Percentiles rank a stretch among this genome's conserved stretches.
Evolutionary conservation across 441 rosid species (phyloP).

Genomic region (Corymbia citriodora): DNA sequence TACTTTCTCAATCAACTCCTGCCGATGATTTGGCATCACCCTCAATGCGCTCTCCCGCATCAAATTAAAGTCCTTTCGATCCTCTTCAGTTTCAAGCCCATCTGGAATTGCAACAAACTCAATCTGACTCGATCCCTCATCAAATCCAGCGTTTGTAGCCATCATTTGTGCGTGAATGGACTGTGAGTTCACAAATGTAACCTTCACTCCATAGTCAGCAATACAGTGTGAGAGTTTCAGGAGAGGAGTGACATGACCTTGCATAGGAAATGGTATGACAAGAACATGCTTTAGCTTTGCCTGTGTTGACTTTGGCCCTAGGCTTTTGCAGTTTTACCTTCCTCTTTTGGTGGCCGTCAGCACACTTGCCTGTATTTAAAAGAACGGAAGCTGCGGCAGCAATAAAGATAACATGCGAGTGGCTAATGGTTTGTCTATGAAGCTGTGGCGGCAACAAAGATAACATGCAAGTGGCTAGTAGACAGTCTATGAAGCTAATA

Average conservation of each 20-base stretch:
- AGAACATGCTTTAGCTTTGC: slow-evolving; percentile 8
- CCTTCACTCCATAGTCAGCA: slow-evolving; percentile 14
- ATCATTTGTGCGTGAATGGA: neutral
- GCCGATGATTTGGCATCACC: slow-evolving; percentile 2
- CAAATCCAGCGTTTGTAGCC: neutral
- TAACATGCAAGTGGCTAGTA: too few species aligned
- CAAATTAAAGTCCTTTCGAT: neutral
- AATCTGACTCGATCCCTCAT: neutral
- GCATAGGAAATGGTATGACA: slow-evolving; percentile 19
- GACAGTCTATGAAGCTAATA: neutral
- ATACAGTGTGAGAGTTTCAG: slow-evolving; percentile 21
- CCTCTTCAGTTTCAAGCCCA: slow-evolving; percentile 6
- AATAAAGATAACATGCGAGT: neutral
- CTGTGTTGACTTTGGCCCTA: neutral
- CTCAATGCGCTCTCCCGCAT: neutral
- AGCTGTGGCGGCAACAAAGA: too few species aligned
- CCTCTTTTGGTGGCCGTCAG: neutral
- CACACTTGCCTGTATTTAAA: neutral
- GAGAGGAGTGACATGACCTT: slow-evolving; percentile 34
- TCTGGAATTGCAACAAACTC: slow-evolving; percentile 16
- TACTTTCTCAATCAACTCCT: slow-evolving; percentile 10
- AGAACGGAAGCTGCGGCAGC: neutral
- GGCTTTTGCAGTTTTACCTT: neutral
- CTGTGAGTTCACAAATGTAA: slow-evolving; percentile 12
- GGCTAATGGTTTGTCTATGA: neutral